Conservation (phyloP, 148 eudicot genomes). For the Chenopodium berlandieri region DNA sequence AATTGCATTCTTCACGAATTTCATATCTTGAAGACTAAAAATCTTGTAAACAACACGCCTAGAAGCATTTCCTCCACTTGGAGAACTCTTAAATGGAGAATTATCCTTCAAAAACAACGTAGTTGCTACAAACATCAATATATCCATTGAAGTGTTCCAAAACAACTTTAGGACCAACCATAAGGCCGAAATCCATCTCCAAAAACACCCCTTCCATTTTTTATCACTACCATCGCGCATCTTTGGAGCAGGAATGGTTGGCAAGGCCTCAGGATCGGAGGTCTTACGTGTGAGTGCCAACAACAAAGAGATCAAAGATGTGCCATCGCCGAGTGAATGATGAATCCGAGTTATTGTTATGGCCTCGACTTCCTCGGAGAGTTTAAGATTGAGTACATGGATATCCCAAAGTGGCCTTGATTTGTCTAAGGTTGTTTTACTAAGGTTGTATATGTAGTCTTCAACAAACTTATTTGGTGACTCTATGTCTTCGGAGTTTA, state of each 20-base stretch:
- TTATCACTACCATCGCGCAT: neutral
- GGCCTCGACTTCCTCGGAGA: conserved; percentile 36
- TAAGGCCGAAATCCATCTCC: conserved; percentile 23
- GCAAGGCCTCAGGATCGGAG: conserved; percentile 49
- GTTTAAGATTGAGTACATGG: conserved; percentile 49
- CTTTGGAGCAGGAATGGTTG: conserved; percentile 32
- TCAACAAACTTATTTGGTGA: conserved; percentile 49
- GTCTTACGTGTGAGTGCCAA: conserved; percentile 51
- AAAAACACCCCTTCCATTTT: neutral
- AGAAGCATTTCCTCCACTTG: conserved; percentile 2
- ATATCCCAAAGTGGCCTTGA: conserved; percentile 72
- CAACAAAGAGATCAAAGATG: conserved; percentile 53
- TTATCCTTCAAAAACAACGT: conserved; percentile 45
- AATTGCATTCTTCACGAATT: conserved; percentile 61
- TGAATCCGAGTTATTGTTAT: conserved; percentile 41
- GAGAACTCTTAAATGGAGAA: conserved; percentile 37
- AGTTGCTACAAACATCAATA: conserved; percentile 37
- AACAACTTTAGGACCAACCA: conserved; percentile 30
- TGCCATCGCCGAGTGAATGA: conserved; percentile 75
- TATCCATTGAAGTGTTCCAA: conserved; percentile 41
- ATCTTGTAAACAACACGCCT: conserved; percentile 45
- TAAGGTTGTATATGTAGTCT: conserved; percentile 48
- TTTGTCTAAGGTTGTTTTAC: conserved; percentile 36
- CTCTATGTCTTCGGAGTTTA: conserved; percentile 32
- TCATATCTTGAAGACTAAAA: conserved; percentile 55